Conservation (phyloP, 768 basidiomycete genomes). For the Gloeophyllum trabeum region DNA sequence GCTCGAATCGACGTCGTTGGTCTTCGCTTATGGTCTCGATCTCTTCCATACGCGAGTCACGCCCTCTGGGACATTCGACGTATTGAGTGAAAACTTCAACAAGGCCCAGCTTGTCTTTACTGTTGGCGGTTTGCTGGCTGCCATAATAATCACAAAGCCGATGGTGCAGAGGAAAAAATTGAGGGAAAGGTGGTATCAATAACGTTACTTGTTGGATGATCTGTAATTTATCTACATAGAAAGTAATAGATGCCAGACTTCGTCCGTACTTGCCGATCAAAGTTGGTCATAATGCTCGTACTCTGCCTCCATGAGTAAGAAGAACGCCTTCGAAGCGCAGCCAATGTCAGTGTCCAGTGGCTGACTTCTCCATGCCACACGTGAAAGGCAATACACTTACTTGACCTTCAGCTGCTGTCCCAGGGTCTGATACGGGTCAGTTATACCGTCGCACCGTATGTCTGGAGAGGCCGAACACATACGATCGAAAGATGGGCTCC, state of each 20-base stretch:
- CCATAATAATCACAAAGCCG: constrained; percentile 74
- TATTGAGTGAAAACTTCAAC: constrained; percentile 87
- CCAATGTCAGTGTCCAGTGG: neutral
- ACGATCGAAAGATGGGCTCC: constrained; percentile 12
- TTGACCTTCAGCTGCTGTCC: constrained; percentile 13
- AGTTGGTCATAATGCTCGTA: too few species aligned
- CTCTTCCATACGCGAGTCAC: constrained; percentile 79
- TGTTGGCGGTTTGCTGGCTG: constrained; percentile 54
- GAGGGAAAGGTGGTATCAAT: constrained; percentile 65
- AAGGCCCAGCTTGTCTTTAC: constrained; percentile 85
- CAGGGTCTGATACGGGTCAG: constrained; percentile 1
- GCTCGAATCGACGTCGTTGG: constrained; percentile 85
- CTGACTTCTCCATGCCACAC: too few species aligned
- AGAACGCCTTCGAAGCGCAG: neutral
- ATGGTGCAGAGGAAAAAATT: constrained; percentile 64
- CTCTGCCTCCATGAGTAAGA: neutral
- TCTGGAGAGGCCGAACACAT: neutral
- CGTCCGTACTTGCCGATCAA: too few species aligned
- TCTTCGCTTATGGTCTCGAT: constrained; percentile 82
- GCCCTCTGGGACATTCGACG: constrained; percentile 87
- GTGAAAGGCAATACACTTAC: constrained; percentile 7
- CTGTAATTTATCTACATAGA: too few species aligned
- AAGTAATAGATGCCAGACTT: too few species aligned
- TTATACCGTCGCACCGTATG: neutral
- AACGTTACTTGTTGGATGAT: constrained; percentile 2